These are phyloP conservation scores for Torulaspora microellipsoides DNA, from an alignment of 805 yeast species.

Conservation along the genomic window DNA sequence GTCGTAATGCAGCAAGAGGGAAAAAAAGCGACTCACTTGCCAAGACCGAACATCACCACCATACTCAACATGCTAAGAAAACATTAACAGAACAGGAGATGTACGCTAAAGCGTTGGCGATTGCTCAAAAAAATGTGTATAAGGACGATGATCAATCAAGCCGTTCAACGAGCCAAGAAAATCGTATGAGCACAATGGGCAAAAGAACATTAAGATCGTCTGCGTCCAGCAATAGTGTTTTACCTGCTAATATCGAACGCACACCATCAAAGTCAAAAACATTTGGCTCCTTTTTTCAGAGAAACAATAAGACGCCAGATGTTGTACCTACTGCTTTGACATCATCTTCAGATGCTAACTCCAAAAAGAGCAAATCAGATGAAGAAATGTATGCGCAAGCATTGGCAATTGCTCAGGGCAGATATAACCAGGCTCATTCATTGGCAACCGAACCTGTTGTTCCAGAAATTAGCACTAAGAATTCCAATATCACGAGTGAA, in stretches of 20 bases:
- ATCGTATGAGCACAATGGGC: constrained; percentile 18
- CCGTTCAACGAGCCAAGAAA: constrained; percentile 1
- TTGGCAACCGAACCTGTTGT: no score
- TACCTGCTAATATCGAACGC: background rate
- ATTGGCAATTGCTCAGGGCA: constrained; percentile 50
- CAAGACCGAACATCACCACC: background rate
- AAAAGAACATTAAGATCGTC: constrained; percentile 19
- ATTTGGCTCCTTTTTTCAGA: constrained; percentile 9
- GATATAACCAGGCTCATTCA: constrained; percentile 18
- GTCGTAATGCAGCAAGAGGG: background rate
- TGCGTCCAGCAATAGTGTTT: background rate
- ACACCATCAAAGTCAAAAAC: constrained; percentile 1
- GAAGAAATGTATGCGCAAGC: constrained; percentile 57
- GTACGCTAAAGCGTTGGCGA: constrained; percentile 51
- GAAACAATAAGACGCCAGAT: constrained; percentile 1
- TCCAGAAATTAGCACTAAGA: no score
- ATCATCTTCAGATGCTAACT: background rate
- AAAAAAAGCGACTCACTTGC: background rate
- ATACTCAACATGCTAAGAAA: constrained; percentile 5
- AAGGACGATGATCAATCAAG: constrained; percentile 34
- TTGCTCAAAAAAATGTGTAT: constrained; percentile 54
- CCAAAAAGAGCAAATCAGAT: constrained; percentile 30
- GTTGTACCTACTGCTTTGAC: background rate
- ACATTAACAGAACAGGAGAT: constrained; percentile 40
- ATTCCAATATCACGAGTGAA: no score